These are phyloP conservation scores for Kodamaea suecica DNA, from an alignment of 1,139 yeast genomes.

Conservation along the genomic window DNA sequence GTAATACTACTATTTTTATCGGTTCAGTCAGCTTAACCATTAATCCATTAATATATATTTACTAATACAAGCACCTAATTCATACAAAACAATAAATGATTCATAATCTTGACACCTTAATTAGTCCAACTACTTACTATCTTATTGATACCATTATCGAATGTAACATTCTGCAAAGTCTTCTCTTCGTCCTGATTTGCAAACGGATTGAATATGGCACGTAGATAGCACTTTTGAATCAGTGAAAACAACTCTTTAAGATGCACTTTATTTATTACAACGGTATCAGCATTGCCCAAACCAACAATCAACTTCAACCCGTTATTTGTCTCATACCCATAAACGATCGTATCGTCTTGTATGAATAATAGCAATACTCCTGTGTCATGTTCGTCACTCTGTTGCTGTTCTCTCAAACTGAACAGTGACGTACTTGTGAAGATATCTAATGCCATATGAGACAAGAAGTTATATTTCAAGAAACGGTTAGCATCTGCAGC, in stretches of 20 bases:
- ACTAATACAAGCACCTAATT: too few species aligned
- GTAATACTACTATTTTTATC: too few species aligned
- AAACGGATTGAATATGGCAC: conserved; percentile 58
- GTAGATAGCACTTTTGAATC: conserved; percentile 49
- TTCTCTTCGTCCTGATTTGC: conserved; percentile 26
- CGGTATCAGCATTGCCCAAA: conserved; percentile 4
- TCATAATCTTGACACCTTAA: neutral
- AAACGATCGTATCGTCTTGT: conserved; percentile 59
- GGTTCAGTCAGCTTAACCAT: too few species aligned
- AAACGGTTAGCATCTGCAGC: conserved; percentile 38
- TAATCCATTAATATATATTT: too few species aligned
- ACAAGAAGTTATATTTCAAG: conserved; percentile 57
- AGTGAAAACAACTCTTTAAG: conserved; percentile 35
- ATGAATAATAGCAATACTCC: conserved; percentile 49
- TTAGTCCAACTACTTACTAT: conserved; percentile 36
- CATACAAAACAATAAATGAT: too few species aligned
- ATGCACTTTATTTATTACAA: conserved; percentile 6
- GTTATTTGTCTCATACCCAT: conserved; percentile 60
- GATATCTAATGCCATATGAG: conserved; percentile 66
- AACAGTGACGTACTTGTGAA: conserved; percentile 53
- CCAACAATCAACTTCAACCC: conserved; percentile 62
- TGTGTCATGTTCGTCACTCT: conserved; percentile 19
- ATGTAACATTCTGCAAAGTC: conserved; percentile 30
- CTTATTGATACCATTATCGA: conserved; percentile 35
- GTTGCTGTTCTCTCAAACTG: conserved; percentile 38